Conservation (phyloP, 768 basidiomycete genomes). For the Boletus rex-veris region DNA sequence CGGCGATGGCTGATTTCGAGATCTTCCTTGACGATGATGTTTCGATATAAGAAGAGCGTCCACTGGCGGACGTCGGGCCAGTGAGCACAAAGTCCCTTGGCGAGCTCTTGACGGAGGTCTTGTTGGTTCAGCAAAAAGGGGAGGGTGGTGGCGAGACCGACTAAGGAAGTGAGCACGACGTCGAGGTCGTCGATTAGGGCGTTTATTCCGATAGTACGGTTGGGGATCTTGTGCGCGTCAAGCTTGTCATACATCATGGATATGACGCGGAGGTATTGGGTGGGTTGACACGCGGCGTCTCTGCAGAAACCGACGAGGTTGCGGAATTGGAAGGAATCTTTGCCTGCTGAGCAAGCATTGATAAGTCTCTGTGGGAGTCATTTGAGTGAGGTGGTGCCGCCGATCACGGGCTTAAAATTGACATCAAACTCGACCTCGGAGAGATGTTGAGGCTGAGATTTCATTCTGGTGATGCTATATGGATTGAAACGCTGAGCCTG, state of each 20-base stretch:
- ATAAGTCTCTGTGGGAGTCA: conserved; percentile 13
- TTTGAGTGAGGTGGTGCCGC: neutral
- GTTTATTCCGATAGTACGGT: conserved; percentile 1
- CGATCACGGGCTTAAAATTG: neutral
- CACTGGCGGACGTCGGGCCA: conserved; percentile 28
- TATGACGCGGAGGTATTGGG: conserved; percentile 24
- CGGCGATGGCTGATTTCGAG: conserved; percentile 8
- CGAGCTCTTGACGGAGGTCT: conserved; percentile 13
- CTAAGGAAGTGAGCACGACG: conserved; percentile 12
- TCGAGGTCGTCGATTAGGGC: conserved; percentile 3
- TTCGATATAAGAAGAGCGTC: conserved; percentile 21
- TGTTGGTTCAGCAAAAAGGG: conserved; percentile 18
- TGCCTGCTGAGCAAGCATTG: conserved; percentile 1
- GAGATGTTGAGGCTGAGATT: neutral
- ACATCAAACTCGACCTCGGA: conserved; percentile 20
- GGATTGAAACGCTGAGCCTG: too few species aligned
- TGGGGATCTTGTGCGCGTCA: conserved; percentile 16
- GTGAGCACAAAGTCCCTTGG: conserved; percentile 9
- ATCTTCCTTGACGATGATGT: conserved; percentile 8
- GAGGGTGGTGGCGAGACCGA: conserved; percentile 19
- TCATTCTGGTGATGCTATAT: neutral
- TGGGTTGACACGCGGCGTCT: conserved; percentile 8
- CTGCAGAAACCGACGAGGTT: conserved; percentile 13
- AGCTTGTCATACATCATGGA: conserved; percentile 22
- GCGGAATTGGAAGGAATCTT: conserved; percentile 12